phyloP scores from a whole-genome alignment of 2,329 filamentous ascomycete species.

The Alternaria arborescens region DNA sequence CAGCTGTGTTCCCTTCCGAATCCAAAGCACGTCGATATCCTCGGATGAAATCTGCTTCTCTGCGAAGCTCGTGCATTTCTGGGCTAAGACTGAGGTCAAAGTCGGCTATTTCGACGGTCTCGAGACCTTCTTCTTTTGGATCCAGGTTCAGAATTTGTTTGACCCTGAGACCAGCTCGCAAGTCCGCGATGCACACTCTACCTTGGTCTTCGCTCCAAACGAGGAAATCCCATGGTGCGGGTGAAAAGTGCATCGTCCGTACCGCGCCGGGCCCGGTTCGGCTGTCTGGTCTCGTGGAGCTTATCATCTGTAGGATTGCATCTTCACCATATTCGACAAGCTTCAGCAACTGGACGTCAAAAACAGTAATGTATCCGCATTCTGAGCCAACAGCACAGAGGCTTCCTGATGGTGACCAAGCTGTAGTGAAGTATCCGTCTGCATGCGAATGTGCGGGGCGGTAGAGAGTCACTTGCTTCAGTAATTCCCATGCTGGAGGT shows the following conservation, averaged over 20 bases:
- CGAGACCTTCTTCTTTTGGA: constrained; percentile 63
- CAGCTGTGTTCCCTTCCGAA: constrained; percentile 48
- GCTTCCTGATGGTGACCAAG: constrained; percentile 75
- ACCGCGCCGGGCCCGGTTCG: constrained; percentile 75
- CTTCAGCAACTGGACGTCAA: constrained; percentile 64
- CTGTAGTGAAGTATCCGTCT: constrained; percentile 76
- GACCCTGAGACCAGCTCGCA: constrained; percentile 71
- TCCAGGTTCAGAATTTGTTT: constrained; percentile 75
- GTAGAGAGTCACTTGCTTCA: constrained; percentile 54
- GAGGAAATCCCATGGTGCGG: constrained; percentile 86
- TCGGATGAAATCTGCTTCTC: constrained; percentile 55
- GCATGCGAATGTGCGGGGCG: constrained; percentile 48
- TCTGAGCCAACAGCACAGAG: constrained; percentile 81
- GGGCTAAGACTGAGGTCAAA: constrained; percentile 46
- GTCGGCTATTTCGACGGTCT: constrained; percentile 66
- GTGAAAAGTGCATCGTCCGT: constrained; percentile 90
- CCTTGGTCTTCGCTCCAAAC: constrained; percentile 93
- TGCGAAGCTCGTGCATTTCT: constrained; percentile 59
- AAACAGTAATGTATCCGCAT: constrained; percentile 80
- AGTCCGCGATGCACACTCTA: constrained; percentile 76
- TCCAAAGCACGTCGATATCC: constrained; percentile 53
- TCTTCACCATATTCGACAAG: constrained; percentile 59
- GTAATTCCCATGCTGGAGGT: constrained; percentile 52
- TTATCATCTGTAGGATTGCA: constrained; percentile 77
- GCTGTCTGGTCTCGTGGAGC: constrained; percentile 74